Percentiles rank a stretch among this genome's conserved stretches.
These are phyloP conservation scores for Daldinia caldariorum DNA, from an alignment of 495 filamentous ascomycete genomes.

Conservation along the genomic window DNA sequence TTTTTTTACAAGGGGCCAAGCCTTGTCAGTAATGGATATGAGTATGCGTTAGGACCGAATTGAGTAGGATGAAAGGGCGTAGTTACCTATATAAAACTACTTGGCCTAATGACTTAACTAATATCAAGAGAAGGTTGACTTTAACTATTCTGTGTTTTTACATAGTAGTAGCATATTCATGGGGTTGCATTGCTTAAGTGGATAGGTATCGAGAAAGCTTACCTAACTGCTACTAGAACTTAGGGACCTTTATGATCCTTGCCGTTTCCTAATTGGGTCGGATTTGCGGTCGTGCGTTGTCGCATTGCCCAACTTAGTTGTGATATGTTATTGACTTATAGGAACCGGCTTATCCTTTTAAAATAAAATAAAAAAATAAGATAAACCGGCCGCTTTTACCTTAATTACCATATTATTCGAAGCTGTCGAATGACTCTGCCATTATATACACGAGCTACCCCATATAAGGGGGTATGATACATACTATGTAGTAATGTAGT, in stretches of 20 bases:
- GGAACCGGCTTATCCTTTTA: too few species aligned
- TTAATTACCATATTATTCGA: background rate
- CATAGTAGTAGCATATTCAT: background rate
- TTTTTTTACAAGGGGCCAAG: background rate
- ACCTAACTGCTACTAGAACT: constrained; percentile 3
- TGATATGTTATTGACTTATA: too few species aligned
- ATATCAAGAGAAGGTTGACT: background rate
- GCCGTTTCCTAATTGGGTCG: constrained; percentile 23
- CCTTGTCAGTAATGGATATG: background rate
- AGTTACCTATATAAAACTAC: background rate
- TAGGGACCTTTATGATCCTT: constrained; percentile 26
- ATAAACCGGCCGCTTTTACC: background rate
- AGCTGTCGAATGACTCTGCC: background rate
- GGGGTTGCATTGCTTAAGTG: background rate
- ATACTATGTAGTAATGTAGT: background rate
- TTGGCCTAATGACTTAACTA: background rate
- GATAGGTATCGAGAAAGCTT: background rate
- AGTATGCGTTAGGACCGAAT: background rate
- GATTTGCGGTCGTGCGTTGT: constrained; percentile 30
- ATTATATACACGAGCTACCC: background rate
- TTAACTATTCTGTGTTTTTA: background rate
- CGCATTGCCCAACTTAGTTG: constrained; percentile 33
- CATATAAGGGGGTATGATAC: background rate
- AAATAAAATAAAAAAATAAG: too few species aligned
- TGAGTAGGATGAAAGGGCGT: background rate